A percentile compares a stretch with the other conserved stretches of the same genome.
These are phyloP conservation scores for Cadophora malorum DNA, from an alignment of 2,329 filamentous ascomycete genomes.

Conservation along the genomic window DNA sequence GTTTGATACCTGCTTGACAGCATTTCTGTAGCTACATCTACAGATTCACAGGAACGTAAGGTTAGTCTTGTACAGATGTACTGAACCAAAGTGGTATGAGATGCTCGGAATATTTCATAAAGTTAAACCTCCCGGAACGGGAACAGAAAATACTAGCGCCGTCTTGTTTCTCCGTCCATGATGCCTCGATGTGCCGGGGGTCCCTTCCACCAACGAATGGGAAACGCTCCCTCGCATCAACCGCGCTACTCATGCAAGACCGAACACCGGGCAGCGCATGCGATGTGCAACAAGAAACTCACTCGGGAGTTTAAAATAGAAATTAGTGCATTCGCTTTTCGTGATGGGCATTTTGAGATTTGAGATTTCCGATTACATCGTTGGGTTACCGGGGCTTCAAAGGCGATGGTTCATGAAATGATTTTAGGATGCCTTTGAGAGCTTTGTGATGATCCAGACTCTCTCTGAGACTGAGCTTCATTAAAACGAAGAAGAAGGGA, in stretches of 20 bases:
- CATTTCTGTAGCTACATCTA: too few relatives aligned
- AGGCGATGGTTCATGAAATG: too few relatives aligned
- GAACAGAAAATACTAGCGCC: neutral
- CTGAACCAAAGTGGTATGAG: too few relatives aligned
- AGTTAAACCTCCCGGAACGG: neutral
- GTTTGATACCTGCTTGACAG: too few relatives aligned
- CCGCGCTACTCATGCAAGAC: neutral
- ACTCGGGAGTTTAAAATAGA: conserved; percentile 11
- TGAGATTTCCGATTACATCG: neutral
- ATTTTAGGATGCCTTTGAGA: too few relatives aligned
- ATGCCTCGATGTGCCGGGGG: neutral
- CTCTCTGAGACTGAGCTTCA: too few relatives aligned
- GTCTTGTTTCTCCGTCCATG: neutral
- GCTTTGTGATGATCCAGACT: too few relatives aligned
- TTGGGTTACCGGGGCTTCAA: neutral
- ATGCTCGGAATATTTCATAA: neutral
- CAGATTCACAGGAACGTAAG: too few relatives aligned
- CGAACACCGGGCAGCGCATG: neutral
- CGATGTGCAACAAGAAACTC: conserved; percentile 8
- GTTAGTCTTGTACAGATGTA: too few relatives aligned
- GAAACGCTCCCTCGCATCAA: neutral
- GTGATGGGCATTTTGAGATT: neutral
- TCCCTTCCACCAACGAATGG: neutral
- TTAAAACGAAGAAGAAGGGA: neutral
- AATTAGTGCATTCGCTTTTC: neutral